A percentile compares a stretch with the other conserved stretches of the same genome.
phyloP scores from a whole-genome alignment of 192 early-diverging fungal genomes.

The Linnemannia zychae region DNA sequence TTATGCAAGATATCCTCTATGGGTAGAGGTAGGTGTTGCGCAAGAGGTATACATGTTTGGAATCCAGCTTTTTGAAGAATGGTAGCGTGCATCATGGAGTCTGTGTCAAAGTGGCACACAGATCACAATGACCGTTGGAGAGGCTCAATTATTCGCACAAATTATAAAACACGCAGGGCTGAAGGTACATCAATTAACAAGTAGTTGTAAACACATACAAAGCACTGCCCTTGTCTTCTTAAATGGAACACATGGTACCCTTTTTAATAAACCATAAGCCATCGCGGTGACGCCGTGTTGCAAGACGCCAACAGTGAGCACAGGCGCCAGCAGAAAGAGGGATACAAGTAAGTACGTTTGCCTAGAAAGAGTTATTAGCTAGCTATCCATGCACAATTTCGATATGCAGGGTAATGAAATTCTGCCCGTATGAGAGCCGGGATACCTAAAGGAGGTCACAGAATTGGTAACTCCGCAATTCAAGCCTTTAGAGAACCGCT shows the following conservation, averaged over 20 bases:
- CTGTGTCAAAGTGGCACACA: slow-evolving; percentile 14
- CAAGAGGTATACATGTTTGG: slow-evolving; percentile 20
- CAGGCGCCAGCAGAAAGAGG: slow-evolving; percentile 24
- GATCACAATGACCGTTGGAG: slow-evolving; percentile 23
- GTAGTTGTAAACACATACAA: slow-evolving; percentile 15
- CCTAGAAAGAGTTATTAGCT: not conserved
- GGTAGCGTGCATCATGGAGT: slow-evolving; percentile 20
- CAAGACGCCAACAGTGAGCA: slow-evolving; percentile 22
- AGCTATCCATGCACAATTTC: slow-evolving; percentile 30
- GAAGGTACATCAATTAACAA: slow-evolving; percentile 13
- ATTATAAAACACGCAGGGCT: slow-evolving; percentile 15
- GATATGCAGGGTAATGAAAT: slow-evolving; percentile 26
- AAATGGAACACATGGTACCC: slow-evolving; percentile 19
- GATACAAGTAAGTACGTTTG: slow-evolving; percentile 6
- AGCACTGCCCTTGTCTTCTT: slow-evolving; percentile 22
- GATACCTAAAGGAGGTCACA: slow-evolving; percentile 9
- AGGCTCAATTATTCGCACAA: slow-evolving; percentile 18
- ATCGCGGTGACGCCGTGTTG: slow-evolving; percentile 16
- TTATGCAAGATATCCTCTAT: slow-evolving; percentile 14
- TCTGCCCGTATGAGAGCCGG: slow-evolving; percentile 12
- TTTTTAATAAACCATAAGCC: slow-evolving; percentile 12
- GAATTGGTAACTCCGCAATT: slow-evolving; percentile 12
- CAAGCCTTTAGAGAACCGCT: slow-evolving; percentile 5
- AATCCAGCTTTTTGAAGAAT: slow-evolving; percentile 20
- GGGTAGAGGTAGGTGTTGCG: slow-evolving; percentile 29